These are phyloP conservation scores for Xylaria multiplex DNA, from an alignment of 2,329 filamentous ascomycete genomes.

Conservation along the genomic window DNA sequence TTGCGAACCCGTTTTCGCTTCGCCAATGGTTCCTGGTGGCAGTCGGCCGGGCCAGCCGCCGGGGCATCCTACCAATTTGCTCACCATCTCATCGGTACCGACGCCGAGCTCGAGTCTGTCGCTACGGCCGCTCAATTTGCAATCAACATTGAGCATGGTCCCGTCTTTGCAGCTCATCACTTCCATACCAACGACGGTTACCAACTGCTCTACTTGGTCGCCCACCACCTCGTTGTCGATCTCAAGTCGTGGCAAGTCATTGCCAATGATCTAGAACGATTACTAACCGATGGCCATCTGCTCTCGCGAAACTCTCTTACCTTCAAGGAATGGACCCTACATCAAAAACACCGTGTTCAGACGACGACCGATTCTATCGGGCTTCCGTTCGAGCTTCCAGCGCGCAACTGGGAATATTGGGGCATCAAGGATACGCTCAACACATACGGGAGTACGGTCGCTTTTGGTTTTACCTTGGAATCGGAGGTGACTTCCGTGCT, in stretches of 20 bases:
- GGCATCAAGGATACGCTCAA: constrained; percentile 56
- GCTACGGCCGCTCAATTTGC: constrained; percentile 55
- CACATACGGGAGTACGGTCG: constrained; percentile 56
- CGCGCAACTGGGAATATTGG: constrained; percentile 60
- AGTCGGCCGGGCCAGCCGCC: constrained; percentile 55
- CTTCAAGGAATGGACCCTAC: constrained; percentile 61
- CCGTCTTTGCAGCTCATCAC: constrained; percentile 61
- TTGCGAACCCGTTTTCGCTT: constrained; percentile 59
- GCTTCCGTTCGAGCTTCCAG: constrained; percentile 54
- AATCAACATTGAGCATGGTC: constrained; percentile 61
- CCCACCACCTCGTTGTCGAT: constrained; percentile 64
- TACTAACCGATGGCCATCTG: constrained; percentile 58
- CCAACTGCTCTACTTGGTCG: constrained; percentile 60
- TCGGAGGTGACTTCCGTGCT: constrained; percentile 56
- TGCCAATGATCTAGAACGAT: constrained; percentile 60
- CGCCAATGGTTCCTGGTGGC: constrained; percentile 56
- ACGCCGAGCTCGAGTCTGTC: constrained; percentile 55
- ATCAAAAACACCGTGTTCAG: constrained; percentile 54
- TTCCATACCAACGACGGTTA: constrained; percentile 57
- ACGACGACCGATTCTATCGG: constrained; percentile 43
- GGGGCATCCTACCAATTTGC: constrained; percentile 57
- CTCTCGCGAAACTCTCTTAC: constrained; percentile 57
- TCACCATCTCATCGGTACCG: constrained; percentile 54
- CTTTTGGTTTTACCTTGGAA: constrained; percentile 56
- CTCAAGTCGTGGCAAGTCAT: constrained; percentile 62